Conservation (phyloP, 108 stramenopile genomes). For the Skeletonema potamos region DNA sequence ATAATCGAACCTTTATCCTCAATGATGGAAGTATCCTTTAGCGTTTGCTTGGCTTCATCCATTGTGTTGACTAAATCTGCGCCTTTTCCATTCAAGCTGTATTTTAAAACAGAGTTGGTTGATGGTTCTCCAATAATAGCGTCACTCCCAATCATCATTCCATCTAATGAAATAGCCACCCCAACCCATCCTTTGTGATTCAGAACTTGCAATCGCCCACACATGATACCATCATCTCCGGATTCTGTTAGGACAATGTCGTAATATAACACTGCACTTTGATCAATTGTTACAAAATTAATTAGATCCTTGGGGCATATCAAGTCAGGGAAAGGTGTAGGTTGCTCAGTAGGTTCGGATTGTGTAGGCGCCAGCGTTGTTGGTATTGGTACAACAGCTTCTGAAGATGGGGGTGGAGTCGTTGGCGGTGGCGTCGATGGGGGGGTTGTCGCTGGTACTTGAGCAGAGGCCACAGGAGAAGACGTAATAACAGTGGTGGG, state of each 20-base stretch:
- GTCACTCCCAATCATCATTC: constrained; percentile 32
- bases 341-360: background rate
- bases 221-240: background rate
- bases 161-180: constrained; percentile 14
- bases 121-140: constrained; percentile 44
- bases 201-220: background rate
- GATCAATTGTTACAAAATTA: background rate
- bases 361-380: background rate
- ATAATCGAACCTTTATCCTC: constrained; percentile 45
- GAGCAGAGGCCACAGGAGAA: background rate
- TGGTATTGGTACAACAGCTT: background rate
- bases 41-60: constrained; percentile 47
- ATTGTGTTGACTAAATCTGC: constrained; percentile 35
- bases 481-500: background rate
- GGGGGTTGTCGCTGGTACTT: background rate
- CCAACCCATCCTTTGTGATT: constrained; percentile 31
- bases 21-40: constrained; percentile 44
- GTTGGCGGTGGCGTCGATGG: background rate
- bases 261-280: background rate
- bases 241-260: background rate
- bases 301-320: background rate
- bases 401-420: background rate
- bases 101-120: constrained; percentile 35
- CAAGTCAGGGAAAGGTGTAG: background rate
- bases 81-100: constrained; percentile 33